Percentiles rank a stretch among this genome's conserved stretches.
Conservation (phyloP, 306 rosid species). For the Cicer cuneatum region DNA sequence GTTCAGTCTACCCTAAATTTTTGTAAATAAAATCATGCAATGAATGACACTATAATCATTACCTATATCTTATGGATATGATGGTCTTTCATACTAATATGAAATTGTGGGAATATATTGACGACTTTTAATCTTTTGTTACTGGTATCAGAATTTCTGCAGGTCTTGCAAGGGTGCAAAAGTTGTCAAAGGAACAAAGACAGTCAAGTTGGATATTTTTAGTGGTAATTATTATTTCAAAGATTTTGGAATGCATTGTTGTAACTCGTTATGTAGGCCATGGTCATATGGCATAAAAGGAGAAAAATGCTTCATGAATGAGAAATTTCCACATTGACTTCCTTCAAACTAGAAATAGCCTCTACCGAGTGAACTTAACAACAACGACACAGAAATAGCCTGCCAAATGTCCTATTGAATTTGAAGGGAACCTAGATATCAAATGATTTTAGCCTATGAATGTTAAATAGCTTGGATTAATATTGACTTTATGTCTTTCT, state of each 20-base stretch:
- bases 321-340: not conserved
- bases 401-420: conserved; percentile 23
- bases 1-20: not conserved
- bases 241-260: conserved; percentile 3
- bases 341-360: not conserved
- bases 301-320: not conserved
- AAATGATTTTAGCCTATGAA: conserved; percentile 3
- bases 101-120: conserved; percentile 13
- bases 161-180: conserved; percentile 77
- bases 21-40: conserved; percentile 4
- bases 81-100: not conserved
- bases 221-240: conserved; percentile 60
- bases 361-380: conserved; percentile 6
- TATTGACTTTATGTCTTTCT: not conserved
- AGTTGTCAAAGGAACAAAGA: conserved; percentile 68
- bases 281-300: conserved; percentile 8
- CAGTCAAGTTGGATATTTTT: conserved; percentile 69
- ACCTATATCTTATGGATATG: conserved; percentile 19
- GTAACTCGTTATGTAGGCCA: not conserved
- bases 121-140: conserved; percentile 22
- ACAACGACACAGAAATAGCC: not conserved
- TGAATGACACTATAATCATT: conserved; percentile 2
- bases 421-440: conserved; percentile 26
- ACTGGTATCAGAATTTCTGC: conserved; percentile 60
- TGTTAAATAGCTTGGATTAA: conserved; percentile 14